phyloP scores from a whole-genome alignment of 2,329 filamentous ascomycete genomes.

The Ceratocystis papillata region DNA sequence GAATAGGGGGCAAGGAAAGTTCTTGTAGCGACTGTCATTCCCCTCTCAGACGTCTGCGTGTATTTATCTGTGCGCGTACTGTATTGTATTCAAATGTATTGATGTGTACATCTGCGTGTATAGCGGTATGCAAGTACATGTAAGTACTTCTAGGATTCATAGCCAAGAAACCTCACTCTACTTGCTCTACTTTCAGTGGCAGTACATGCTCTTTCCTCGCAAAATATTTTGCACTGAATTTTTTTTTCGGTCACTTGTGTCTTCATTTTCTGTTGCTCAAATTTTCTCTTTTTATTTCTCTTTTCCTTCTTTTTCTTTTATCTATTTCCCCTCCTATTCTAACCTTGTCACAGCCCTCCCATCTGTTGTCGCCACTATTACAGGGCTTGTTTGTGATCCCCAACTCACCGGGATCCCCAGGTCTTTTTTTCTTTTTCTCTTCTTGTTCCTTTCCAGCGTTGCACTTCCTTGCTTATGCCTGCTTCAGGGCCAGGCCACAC shows the following conservation, averaged over 20 bases:
- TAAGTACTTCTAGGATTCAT: neutral
- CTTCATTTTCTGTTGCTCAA: neutral
- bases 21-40: neutral
- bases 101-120: neutral
- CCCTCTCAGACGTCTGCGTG: neutral
- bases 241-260: neutral
- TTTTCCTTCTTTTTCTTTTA: neutral
- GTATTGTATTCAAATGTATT: neutral
- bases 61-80: neutral
- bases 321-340: neutral
- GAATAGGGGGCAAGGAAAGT: no score
- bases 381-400: neutral
- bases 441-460: constrained; percentile 4
- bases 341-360: neutral
- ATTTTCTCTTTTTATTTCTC: neutral
- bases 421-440: no score
- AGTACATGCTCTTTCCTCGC: constrained; percentile 11
- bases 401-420: neutral
- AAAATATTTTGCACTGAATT: neutral
- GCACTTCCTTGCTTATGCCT: neutral
- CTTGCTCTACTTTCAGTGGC: neutral
- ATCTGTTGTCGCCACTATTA: neutral
- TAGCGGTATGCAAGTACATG: neutral
- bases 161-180: no score
- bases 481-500: constrained; percentile 3